Conservation (phyloP, 2,329 filamentous ascomycete genomes). For the Cercospora sojina region DNA sequence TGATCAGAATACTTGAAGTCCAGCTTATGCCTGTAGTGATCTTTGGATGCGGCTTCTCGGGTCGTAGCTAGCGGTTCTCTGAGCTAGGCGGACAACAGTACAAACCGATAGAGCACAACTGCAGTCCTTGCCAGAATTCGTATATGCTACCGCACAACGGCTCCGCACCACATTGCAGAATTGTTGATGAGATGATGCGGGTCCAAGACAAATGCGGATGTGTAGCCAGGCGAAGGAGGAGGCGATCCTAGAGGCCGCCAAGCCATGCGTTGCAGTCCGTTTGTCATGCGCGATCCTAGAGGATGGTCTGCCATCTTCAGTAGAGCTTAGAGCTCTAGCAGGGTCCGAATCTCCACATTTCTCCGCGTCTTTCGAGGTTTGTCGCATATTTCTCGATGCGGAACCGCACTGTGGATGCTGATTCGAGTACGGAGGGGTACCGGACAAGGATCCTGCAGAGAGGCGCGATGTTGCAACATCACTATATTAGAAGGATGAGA, state of each 20-base stretch:
- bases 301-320: not conserved
- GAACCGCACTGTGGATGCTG: conserved; percentile 6
- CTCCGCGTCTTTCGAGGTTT: not conserved
- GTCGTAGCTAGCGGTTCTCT: not conserved
- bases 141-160: not conserved
- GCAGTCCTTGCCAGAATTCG: not conserved
- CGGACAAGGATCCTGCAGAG: conserved; percentile 1
- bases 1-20: not conserved
- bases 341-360: not conserved
- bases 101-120: not conserved
- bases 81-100: not conserved
- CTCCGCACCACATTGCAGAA: not conserved
- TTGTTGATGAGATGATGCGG: not conserved
- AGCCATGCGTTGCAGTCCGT: not conserved
- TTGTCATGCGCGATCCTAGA: not conserved
- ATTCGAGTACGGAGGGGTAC: conserved; percentile 4
- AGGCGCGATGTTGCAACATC: not conserved
- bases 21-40: not conserved
- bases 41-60: not conserved
- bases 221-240: not conserved
- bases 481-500: not conserved
- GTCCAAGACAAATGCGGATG: not conserved
- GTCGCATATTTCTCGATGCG: conserved; percentile 1
- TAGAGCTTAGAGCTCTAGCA: not conserved
- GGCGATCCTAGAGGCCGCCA: not conserved